Percentiles rank a stretch among this genome's conserved stretches.
phyloP scores from a whole-genome alignment of 371 early-diverging fungal species.

The Phascolomyces articulosus region DNA sequence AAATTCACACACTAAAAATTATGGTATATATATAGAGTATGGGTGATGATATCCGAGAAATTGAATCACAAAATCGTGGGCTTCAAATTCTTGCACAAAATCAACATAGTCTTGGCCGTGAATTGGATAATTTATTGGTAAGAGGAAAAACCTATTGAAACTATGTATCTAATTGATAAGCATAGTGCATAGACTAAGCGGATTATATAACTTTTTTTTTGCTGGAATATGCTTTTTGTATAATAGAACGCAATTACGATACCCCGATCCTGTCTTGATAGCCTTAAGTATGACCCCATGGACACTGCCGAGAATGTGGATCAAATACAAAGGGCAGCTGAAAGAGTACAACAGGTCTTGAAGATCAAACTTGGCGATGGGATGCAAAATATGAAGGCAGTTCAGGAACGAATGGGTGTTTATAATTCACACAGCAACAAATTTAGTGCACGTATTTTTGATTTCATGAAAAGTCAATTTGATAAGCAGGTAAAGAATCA shows the following conservation, averaged over 20 bases:
- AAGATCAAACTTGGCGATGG: conserved; percentile 74
- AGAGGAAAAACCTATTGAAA: conserved; percentile 18
- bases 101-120: conserved; percentile 80
- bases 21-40: conserved; percentile 72
- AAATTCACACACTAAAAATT: too few relatives aligned
- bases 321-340: conserved; percentile 80
- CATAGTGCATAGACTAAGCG: too few relatives aligned
- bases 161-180: neutral
- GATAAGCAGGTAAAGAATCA: conserved; percentile 57
- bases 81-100: conserved; percentile 88
- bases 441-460: conserved; percentile 79
- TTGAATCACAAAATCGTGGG: conserved; percentile 89
- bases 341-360: conserved; percentile 78
- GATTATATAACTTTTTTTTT: too few relatives aligned
- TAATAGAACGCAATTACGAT: conserved; percentile 42
- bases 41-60: conserved; percentile 95
- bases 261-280: conserved; percentile 44
- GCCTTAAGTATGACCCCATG: conserved; percentile 82
- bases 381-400: conserved; percentile 73
- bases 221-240: too few relatives aligned
- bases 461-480: conserved; percentile 74
- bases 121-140: conserved; percentile 82
- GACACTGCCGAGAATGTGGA: conserved; percentile 78
- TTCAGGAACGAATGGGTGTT: conserved; percentile 79
- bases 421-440: conserved; percentile 78